Percentiles rank a stretch among this genome's conserved stretches.
Evolutionary conservation across 129 eudicot species (phyloP).

Genomic region (Lonicera japonica): DNA sequence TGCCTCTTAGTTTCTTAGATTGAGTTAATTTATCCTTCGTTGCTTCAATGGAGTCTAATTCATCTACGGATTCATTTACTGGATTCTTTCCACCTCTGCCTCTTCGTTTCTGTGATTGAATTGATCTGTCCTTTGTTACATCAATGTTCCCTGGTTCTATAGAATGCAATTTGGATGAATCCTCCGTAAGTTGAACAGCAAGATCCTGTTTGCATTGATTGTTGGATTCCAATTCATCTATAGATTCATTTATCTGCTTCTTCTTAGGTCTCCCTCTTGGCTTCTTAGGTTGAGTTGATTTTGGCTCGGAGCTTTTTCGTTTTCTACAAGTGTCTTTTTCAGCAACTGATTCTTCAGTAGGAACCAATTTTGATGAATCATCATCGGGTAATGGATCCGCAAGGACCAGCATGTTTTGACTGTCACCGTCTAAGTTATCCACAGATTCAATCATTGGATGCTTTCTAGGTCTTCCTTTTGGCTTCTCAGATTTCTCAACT

Average conservation of each 20-base stretch:
- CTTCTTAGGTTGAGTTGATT: constrained; percentile 10
- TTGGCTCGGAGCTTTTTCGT: constrained; percentile 4
- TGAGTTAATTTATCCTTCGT: not conserved
- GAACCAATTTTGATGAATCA: constrained; percentile 10
- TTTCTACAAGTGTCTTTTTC: constrained; percentile 10
- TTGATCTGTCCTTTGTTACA: not conserved
- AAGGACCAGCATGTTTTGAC: constrained; percentile 23
- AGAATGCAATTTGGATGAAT: not conserved
- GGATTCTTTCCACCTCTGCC: not conserved
- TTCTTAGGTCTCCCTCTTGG: constrained; percentile 30
- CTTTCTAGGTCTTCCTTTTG: constrained; percentile 77
- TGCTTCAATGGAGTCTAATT: not conserved
- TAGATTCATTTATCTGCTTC: constrained; percentile 14
- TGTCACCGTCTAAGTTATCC: constrained; percentile 15
- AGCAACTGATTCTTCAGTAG: constrained; percentile 17
- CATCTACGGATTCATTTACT: constrained; percentile 1
- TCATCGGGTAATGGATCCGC: constrained; percentile 23
- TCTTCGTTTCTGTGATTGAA: not conserved
- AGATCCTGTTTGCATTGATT: constrained; percentile 8
- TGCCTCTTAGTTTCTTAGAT: not conserved
- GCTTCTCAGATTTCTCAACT: constrained; percentile 18
- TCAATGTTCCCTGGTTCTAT: not conserved
- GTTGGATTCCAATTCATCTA: not conserved
- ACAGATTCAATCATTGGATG: constrained; percentile 27
- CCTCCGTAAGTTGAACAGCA: constrained; percentile 11